Evolutionary conservation across 306 rosid species (phyloP), one percentile per base, ranked within the genome.

Genomic region (Cucumis hystrix): DNA sequence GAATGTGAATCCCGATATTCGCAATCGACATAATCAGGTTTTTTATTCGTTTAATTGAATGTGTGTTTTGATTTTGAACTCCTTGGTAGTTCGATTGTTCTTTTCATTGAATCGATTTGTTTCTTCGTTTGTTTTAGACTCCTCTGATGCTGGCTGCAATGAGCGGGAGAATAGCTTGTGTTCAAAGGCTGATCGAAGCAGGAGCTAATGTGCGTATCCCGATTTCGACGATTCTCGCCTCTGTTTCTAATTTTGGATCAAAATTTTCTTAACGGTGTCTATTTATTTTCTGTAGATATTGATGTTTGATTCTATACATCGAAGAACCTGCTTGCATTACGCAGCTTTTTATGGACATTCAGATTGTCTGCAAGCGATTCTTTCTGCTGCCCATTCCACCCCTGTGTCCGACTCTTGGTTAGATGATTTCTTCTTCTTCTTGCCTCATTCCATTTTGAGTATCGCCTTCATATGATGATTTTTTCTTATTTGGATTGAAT

Each of bases 91-190:
- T 41, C 6, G 39, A 61, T 8, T 64, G 18, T 79, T 5, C 18
- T 15, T 51, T 61, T 12, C 4, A 12, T 61, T 72, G 58, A 67
- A 68, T 59, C 56, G 66, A 35, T 28, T 76, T 13, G 18, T 30
- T 49, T 80, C 12, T 58, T 23, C 10, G 82, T 23, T 75, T 58
- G 76, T 51, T 80, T 67, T 51, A 93, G 97, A 93, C 97, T 35
- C 96, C 98, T 3, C 79, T 91, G 43, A 93, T 93, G 96, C 73
- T 91, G 90, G 98, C 98, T 78, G 91, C 83, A 69, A 91, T 89
- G 90, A 87, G 84, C 52, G 98, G 98, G 82, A 87, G 85, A 76
- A 83, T 85, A 17, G 79, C 84, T 33, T 88, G 96, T 33, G 92
- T 82, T 76, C 84, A 82, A 52, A 88, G 78, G 84, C 98, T 93